Evolutionary conservation across 2,329 filamentous ascomycete genomes (phyloP), one percentile per base, ranked within the genome.

Genomic region (Mycosphaerella sp.): DNA sequence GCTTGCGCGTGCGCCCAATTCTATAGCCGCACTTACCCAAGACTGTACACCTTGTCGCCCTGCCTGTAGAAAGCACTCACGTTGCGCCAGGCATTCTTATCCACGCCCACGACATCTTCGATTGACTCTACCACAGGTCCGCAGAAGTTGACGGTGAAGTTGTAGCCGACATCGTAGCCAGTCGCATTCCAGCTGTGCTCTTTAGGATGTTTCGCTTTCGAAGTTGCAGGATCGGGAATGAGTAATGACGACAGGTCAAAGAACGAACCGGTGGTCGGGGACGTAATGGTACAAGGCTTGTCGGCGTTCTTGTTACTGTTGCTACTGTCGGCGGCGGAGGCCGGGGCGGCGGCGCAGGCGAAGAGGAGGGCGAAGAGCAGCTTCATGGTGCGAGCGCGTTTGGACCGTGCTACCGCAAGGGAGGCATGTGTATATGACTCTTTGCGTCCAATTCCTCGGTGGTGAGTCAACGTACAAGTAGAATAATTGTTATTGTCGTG

Each of bases 101-200:
- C 75, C 36, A 90, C 68, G n/a, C 84, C 86, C 9, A 79, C 76
- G 37, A 90, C 59, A 50, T 67, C 61, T 27, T 64, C 60, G 27
- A 70, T 39, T 13, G 79, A 73, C 60, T 86, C 80, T 13, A 89
- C 78, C n/a, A 90, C 85, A 1, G 86, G 75, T 32, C 78, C 82
- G 72, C 87, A 93, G 61, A 93, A 84, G 70, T 93, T 93, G 62
- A 91, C 66, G 1, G 87, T 91, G 64, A 93, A 93, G 72, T 91
- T 91, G 57, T 81, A 80, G 56, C 80, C 81, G 60, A 89, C 87
- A 69, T 91, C 87, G 67, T 82, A 86, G 30, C 87, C 87, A 53
- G 79, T 79, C 6, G 85, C 81, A 57, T 81, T 76, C 73, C 78
- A 79, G 64, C 76, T 84, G 54, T 79, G 75, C 49, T 76, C 75